phyloP scores from a whole-genome alignment of 1,284 basidiomycete genomes.

The Somion occarium region DNA sequence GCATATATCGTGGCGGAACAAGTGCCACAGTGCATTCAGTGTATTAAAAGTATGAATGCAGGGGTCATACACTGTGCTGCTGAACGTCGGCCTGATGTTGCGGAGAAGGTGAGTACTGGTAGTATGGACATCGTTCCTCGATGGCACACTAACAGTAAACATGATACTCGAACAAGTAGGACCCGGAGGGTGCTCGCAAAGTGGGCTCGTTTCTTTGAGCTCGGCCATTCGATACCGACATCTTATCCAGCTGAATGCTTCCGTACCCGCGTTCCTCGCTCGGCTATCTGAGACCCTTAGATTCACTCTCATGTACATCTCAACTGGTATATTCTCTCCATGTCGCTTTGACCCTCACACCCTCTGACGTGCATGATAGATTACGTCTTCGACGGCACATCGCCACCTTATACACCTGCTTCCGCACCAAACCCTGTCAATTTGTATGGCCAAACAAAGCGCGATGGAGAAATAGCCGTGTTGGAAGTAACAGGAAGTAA shows the following conservation, averaged over 20 bases:
- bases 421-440: constrained; percentile 72
- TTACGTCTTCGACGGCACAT: constrained; percentile 84
- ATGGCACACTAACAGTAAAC: background rate
- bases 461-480: constrained; percentile 68
- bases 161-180: constrained; percentile 28
- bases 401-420: constrained; percentile 69
- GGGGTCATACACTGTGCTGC: constrained; percentile 86
- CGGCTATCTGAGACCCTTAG: constrained; percentile 48
- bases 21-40: background rate
- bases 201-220: constrained; percentile 29
- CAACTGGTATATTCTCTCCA: constrained; percentile 48
- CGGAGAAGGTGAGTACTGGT: constrained; percentile 55
- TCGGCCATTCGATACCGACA: constrained; percentile 1
- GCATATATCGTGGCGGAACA: background rate
- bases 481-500: constrained; percentile 50
- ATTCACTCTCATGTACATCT: constrained; percentile 71
- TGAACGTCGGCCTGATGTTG: constrained; percentile 79
- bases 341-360: background rate
- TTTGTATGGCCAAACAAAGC: constrained; percentile 73
- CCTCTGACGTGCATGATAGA: constrained; percentile 43
- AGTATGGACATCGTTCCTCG: background rate
- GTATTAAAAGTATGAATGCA: constrained; percentile 21
- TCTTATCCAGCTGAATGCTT: constrained; percentile 56
- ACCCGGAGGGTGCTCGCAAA: constrained; percentile 60
- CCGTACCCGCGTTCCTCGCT: constrained; percentile 60